Evolutionary conservation across 768 basidiomycete genomes (phyloP), one percentile per base, ranked within the genome.

Genomic region (Termitomyces sp.): DNA sequence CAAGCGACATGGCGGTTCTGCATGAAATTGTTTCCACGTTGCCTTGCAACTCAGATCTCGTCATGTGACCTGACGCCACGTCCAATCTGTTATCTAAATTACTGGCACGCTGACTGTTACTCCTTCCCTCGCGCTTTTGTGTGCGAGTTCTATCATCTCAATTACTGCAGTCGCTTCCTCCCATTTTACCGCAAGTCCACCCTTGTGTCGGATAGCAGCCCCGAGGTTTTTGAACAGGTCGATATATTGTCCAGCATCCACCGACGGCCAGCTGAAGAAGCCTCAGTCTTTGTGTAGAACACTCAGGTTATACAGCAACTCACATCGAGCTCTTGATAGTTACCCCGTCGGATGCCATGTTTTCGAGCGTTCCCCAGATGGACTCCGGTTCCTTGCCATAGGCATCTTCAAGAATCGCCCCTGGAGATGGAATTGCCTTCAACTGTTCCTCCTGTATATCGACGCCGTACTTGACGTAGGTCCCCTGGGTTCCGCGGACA

Each of bases 401-500:
- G 30, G 69, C 68, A 4, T 71, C 61, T 48, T 75, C 74, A 61
- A 80, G 68, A 43, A 83, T 82, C 12, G 71, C 75, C 16, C 66
- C 69, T 28, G 83, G 82, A 5, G 74, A 70, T 9, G 79, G 66
- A 52, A 86, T 82, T 12, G 69, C 77, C 67, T 85, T 86, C 52
- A 93, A 80, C 63, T 90, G 86, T 54, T 85, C 84, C 72, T 94
- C 93, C 68, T 95, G 92, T 3, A 84, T 73, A 70, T 93, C 92
- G 23, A 91, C 69, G 5, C 91, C 91, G 66, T 79, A 82, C 71
- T 96, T 95, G 59, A 80, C 76, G 72, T 81, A 93, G 3, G 85
- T 82, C 30, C 89, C 91, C 60, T 79, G 78, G 26, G 84, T 84
- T 44, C 91, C 91, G 55, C 87, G 85, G 60, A 93, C 80, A 44